phyloP scores from a whole-genome alignment of 306 rosid genomes.

The Inga oerstediana region DNA sequence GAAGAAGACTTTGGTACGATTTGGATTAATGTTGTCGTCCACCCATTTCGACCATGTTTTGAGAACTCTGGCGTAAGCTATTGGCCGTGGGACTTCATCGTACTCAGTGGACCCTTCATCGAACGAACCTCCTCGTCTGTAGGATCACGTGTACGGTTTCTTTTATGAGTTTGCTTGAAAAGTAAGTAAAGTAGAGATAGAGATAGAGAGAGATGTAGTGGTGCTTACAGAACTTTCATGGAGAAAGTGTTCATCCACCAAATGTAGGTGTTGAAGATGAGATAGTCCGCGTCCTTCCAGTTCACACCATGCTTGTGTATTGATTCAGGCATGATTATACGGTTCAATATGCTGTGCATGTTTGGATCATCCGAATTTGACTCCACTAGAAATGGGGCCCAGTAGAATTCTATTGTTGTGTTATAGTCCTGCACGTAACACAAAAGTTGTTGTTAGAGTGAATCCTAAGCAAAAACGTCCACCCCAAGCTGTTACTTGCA shows the following conservation, averaged over 20 bases:
- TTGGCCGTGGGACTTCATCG: constrained; percentile 75
- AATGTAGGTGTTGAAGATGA: constrained; percentile 88
- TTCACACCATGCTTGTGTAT: constrained; percentile 86
- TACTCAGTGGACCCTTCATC: constrained; percentile 83
- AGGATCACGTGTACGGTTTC: background rate
- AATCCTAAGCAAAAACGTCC: constrained; percentile 31
- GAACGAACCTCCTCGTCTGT: constrained; percentile 92
- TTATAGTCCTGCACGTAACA: constrained; percentile 46
- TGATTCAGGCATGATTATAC: constrained; percentile 94
- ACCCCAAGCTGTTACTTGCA: too few relatives aligned
- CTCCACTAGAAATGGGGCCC: constrained; percentile 98
- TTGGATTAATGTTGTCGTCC: constrained; percentile 69
- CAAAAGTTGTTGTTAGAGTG: constrained; percentile 1
- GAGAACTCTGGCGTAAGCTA: constrained; percentile 70
- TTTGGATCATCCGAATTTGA: constrained; percentile 98
- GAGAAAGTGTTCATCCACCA: constrained; percentile 99
- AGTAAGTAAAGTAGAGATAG: background rate
- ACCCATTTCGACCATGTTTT: constrained; percentile 92
- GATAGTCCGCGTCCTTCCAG: constrained; percentile 84
- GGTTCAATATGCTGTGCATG: constrained; percentile 94
- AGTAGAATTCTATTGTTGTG: constrained; percentile 90
- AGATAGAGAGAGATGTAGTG: background rate
- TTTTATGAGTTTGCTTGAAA: constrained; percentile 17
- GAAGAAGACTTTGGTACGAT: constrained; percentile 80
- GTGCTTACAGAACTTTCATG: constrained; percentile 90